Conservation (phyloP, 2,329 filamentous ascomycete species). For the Aspergillus pseudoglaucus region DNA sequence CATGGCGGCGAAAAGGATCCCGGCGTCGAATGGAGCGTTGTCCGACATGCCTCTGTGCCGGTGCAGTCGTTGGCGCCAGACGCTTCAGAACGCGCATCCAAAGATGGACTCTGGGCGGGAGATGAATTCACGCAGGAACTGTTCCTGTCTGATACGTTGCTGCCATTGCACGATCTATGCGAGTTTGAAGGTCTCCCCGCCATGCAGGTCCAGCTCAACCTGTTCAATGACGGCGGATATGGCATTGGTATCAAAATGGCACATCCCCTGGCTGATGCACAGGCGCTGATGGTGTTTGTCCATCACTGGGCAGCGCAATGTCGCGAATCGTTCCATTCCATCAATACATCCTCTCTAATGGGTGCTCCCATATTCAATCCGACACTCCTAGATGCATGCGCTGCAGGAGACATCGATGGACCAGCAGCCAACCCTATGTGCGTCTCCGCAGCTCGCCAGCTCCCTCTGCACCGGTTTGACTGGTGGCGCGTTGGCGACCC, state of each 20-base stretch:
- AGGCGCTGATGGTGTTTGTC: conserved; percentile 39
- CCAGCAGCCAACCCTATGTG: conserved; percentile 18
- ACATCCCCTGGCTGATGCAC: conserved; percentile 43
- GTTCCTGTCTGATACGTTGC: conserved; percentile 16
- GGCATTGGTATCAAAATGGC: conserved; percentile 38
- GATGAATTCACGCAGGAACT: background rate
- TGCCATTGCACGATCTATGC: conserved; percentile 29
- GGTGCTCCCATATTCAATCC: conserved; percentile 37
- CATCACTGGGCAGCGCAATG: conserved; percentile 36
- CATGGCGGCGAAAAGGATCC: conserved; percentile 3
- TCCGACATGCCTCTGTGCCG: background rate
- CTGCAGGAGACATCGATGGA: conserved; percentile 18
- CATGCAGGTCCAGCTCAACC: conserved; percentile 36
- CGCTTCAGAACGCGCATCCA: background rate
- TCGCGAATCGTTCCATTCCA: conserved; percentile 5
- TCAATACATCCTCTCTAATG: background rate
- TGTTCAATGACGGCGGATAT: conserved; percentile 37
- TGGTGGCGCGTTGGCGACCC: conserved; percentile 34
- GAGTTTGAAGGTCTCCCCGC: conserved; percentile 21
- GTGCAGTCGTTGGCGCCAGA: background rate
- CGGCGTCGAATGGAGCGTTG: conserved; percentile 3
- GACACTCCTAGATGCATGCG: conserved; percentile 29
- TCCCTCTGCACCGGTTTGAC: conserved; percentile 45
- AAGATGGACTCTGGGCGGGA: background rate
- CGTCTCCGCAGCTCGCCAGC: conserved; percentile 14